These are phyloP conservation scores for Aspergillus pseudoglaucus DNA, from an alignment of 2,329 filamentous ascomycete genomes.

Conservation along the genomic window DNA sequence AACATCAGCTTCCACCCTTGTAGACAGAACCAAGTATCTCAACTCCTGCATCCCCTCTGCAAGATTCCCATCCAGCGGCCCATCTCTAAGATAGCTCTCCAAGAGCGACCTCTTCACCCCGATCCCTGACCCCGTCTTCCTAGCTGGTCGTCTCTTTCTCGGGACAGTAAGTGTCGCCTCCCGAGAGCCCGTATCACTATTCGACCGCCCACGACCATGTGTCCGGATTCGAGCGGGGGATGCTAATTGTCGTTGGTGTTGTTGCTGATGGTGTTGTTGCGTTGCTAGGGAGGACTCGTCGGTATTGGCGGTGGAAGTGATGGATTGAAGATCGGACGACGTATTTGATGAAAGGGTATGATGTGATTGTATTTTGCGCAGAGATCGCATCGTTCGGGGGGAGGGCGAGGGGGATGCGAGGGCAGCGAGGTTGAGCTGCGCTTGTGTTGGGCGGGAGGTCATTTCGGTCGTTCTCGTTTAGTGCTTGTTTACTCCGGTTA, in stretches of 20 bases:
- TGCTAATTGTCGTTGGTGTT: conserved; percentile 3
- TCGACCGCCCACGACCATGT: conserved; percentile 57
- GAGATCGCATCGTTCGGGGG: conserved; percentile 58
- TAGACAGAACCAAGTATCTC: conserved; percentile 44
- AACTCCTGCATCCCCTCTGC: conserved; percentile 40
- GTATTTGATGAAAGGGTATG: conserved; percentile 54
- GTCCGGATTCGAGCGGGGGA: conserved; percentile 8
- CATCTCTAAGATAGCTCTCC: conserved; percentile 72
- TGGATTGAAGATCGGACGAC: conserved; percentile 40
- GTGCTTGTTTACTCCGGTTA: not conserved
- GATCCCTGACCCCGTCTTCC: conserved; percentile 41
- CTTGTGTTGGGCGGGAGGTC: conserved; percentile 15
- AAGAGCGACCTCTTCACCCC: conserved; percentile 48
- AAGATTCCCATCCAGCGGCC: conserved; percentile 63
- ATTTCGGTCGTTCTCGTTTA: not conserved
- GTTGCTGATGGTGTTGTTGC: not conserved
- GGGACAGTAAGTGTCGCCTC: conserved; percentile 16
- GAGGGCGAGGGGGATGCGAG: conserved; percentile 34
- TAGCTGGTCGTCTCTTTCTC: conserved; percentile 28
- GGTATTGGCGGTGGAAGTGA: conserved; percentile 21
- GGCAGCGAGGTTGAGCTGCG: conserved; percentile 19
- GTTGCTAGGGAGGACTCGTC: conserved; percentile 10
- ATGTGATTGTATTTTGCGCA: conserved; percentile 70
- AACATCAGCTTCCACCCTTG: conserved; percentile 44
- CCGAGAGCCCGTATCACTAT: conserved; percentile 60